These are phyloP conservation scores for Diaporthe amygdali DNA, from an alignment of 2,329 filamentous ascomycete genomes.

Conservation along the genomic window DNA sequence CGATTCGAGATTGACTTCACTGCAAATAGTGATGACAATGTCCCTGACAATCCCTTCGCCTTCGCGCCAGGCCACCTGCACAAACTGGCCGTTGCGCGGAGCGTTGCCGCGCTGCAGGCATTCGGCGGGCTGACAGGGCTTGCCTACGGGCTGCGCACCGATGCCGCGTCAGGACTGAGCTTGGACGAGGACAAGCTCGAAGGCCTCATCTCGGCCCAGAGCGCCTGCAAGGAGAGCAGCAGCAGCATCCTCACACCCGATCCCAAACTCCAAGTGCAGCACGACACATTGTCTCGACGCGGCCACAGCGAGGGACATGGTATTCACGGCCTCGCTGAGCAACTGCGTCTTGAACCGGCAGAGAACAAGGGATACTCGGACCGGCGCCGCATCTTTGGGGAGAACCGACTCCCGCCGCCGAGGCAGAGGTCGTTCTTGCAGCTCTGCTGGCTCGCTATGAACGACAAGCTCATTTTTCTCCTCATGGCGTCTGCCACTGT, in stretches of 20 bases:
- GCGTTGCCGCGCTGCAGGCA: constrained; percentile 51
- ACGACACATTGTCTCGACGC: constrained; percentile 28
- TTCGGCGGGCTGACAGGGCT: constrained; percentile 61
- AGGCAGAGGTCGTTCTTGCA: constrained; percentile 73
- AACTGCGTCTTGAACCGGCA: constrained; percentile 33
- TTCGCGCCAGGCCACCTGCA: constrained; percentile 60
- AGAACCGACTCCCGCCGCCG: constrained; percentile 71
- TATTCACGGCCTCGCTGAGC: constrained; percentile 29
- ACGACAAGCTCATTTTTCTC: constrained; percentile 79
- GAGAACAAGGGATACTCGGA: constrained; percentile 53
- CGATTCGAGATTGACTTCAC: constrained; percentile 4
- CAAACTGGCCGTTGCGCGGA: constrained; percentile 57
- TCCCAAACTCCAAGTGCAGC: not conserved
- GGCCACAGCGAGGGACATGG: constrained; percentile 35
- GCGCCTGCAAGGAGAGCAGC: constrained; percentile 44
- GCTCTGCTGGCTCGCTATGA: constrained; percentile 80
- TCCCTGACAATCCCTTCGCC: constrained; percentile 52
- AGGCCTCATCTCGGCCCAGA: constrained; percentile 53
- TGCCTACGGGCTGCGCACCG: constrained; percentile 54
- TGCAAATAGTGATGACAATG: not conserved
- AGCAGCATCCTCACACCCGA: constrained; percentile 26
- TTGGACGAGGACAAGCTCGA: constrained; percentile 53
- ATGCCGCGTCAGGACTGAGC: constrained; percentile 52
- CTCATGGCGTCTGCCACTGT: constrained; percentile 75
- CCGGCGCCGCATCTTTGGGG: constrained; percentile 72